Evolutionary conservation across 2,329 filamentous ascomycete genomes (phyloP).

Genomic region (Aspergillus intermedius): DNA sequence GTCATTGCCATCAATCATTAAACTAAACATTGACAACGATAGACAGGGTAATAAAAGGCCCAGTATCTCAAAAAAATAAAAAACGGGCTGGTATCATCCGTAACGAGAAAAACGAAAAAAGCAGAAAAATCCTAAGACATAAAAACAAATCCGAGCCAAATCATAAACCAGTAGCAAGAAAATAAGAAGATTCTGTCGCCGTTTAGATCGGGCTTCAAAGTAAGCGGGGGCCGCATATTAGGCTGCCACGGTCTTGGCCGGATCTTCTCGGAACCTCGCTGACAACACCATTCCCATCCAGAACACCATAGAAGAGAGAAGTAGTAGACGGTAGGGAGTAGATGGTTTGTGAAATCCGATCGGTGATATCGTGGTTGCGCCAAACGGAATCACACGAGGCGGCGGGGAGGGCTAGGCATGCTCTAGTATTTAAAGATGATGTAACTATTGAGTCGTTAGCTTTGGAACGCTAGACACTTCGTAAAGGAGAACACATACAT

Average conservation of each 20-base stretch:
- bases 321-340: neutral
- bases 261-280: conserved; percentile 24
- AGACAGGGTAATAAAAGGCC: conserved; percentile 18
- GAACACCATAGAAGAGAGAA: conserved; percentile 1
- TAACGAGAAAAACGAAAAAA: conserved; percentile 16
- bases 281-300: conserved; percentile 9
- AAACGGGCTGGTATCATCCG: conserved; percentile 36
- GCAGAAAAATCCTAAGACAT: conserved; percentile 8
- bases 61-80: conserved; percentile 14
- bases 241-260: conserved; percentile 17
- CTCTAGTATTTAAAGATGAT: conserved; percentile 83
- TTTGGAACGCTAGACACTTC: too few relatives aligned
- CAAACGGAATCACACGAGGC: conserved; percentile 2
- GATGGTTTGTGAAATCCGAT: neutral
- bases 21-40: conserved; percentile 19
- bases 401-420: conserved; percentile 3
- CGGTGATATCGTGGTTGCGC: conserved; percentile 1
- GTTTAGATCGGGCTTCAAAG: conserved; percentile 3
- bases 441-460: conserved; percentile 47
- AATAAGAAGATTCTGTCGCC: neutral
- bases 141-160: conserved; percentile 8
- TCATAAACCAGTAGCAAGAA: conserved; percentile 9
- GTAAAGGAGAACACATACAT: conserved; percentile 51
- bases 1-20: conserved; percentile 26
- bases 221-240: conserved; percentile 18